Base-by-base conservation (phyloP, 2,329 filamentous ascomycete genomes). In the Cladorrhinum sp. region DNA sequence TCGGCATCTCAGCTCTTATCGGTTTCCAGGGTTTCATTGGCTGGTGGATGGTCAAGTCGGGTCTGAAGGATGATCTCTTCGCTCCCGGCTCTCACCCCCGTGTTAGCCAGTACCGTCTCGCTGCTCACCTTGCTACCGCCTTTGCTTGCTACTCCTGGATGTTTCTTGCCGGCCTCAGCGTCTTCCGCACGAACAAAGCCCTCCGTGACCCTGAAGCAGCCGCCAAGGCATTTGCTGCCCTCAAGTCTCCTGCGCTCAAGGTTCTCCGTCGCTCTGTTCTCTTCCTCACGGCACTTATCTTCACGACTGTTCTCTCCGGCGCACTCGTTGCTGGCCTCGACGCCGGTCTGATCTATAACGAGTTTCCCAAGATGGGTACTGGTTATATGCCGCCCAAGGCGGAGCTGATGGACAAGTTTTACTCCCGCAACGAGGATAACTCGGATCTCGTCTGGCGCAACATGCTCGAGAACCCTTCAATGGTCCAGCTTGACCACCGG, bases 1-100 rank as follows among this genome's bases (percentile, higher is more conserved):
- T 86, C 45, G 93, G 92, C 12, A 98, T 99, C 64, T 91, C 91
- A 49, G 85, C 83, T 53, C 81, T 98, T 68, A 97, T 99, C 70
- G 95, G 92, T 58, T 95, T 96, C 75, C 95, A 99, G 75, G 95
- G 95, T 50, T 85, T 95, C 70, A 88, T 99, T 65, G 95, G 95
- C 58, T 99, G 95, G 95, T 99, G 95, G 92, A 99, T 99, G 95
- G 95, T 99, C 68, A 96, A 96, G 76, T 96, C 91, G 10, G 95
- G 95, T 1, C 81, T 99, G 64, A 96, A 93, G 74, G 95, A 98
- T 72, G 95, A 99, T 74, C 84, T 99, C 25, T 97, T 99, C 72
- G 91, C 91, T 20, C 89, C 91, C 2, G 95, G 93, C 12, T 90
- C 88, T 59, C 92, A 96, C 74, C 95, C 95, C 0, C 87, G 95